Percentiles rank a stretch among this genome's conserved stretches.
Conservation (phyloP, 371 early-diverging fungal species). For the Mortierella sp. region DNA sequence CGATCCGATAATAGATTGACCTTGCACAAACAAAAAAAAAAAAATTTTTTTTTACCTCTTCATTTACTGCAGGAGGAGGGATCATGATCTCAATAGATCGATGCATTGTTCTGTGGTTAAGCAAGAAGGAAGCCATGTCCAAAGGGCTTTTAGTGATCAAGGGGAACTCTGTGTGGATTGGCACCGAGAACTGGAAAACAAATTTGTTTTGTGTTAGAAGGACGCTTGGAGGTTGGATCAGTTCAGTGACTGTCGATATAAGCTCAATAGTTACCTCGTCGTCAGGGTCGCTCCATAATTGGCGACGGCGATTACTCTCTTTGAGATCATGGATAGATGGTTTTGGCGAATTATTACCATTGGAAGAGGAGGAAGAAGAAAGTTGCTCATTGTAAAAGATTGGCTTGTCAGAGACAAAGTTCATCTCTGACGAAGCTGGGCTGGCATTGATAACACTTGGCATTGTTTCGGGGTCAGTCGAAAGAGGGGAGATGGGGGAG, state of each 20-base stretch:
- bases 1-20: neutral
- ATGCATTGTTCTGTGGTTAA: slow-evolving; percentile 44
- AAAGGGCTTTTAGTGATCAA: slow-evolving; percentile 41
- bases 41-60: slow-evolving; percentile 17
- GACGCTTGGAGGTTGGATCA: no score
- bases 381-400: neutral
- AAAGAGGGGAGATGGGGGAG: neutral
- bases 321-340: slow-evolving; percentile 12
- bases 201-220: neutral
- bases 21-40: slow-evolving; percentile 12
- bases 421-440: neutral
- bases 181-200: slow-evolving; percentile 41
- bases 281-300: slow-evolving; percentile 23
- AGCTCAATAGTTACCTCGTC: slow-evolving; percentile 12
- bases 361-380: neutral
- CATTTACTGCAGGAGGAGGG: slow-evolving; percentile 22
- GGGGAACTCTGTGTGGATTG: slow-evolving; percentile 47
- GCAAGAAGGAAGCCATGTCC: slow-evolving; percentile 46
- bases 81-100: slow-evolving; percentile 57
- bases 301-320: slow-evolving; percentile 17
- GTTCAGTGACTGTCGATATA: neutral
- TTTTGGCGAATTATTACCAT: neutral
- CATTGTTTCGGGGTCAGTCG: slow-evolving; percentile 14
- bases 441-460: slow-evolving; percentile 20
- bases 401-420: slow-evolving; percentile 16